Conservation (phyloP, 345 rosid genomes). For the Microthlaspi erraticum region DNA sequence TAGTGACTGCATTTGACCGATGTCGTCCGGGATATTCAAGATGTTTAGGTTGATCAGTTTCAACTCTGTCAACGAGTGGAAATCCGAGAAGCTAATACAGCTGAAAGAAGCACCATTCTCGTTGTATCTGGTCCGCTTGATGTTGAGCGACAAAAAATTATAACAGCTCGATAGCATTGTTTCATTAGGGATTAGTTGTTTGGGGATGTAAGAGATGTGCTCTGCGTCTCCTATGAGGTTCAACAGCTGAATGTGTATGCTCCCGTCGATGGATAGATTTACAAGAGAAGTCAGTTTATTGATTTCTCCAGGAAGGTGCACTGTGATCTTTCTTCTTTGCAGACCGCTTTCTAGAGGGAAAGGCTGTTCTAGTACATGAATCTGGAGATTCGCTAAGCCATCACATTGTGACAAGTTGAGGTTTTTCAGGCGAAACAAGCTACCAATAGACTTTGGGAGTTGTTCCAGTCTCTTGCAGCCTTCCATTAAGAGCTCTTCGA, state of each 20-base stretch:
- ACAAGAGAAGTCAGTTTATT: slow-evolving; percentile 6
- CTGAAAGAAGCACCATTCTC: too few relatives aligned
- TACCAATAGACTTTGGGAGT: neutral
- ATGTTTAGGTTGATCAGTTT: slow-evolving; percentile 32
- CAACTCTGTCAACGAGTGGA: too few relatives aligned
- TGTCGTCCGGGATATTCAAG: slow-evolving; percentile 10
- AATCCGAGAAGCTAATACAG: too few relatives aligned
- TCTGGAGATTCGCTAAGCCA: slow-evolving; percentile 18
- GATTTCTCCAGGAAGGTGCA: slow-evolving; percentile 15
- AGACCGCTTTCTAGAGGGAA: neutral
- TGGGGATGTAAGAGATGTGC: slow-evolving; percentile 16
- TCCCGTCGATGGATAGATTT: slow-evolving; percentile 29
- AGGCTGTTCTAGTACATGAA: slow-evolving; percentile 23
- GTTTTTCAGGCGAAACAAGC: slow-evolving; percentile 1
- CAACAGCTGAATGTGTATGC: neutral
- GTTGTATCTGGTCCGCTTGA: too few relatives aligned
- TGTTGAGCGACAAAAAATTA: too few relatives aligned
- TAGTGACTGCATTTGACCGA: slow-evolving; percentile 14
- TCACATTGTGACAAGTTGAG: slow-evolving; percentile 29
- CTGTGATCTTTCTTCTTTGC: slow-evolving; percentile 4
- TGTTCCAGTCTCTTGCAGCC: slow-evolving; percentile 1
- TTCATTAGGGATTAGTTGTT: neutral
- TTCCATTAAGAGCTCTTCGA: slow-evolving; percentile 22
- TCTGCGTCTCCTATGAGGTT: slow-evolving; percentile 26
- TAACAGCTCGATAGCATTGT: too few relatives aligned